A percentile compares a stretch with the other conserved stretches of the same genome.
Conservation (phyloP, 139 green algal genomes). For the Ettlia oleoabundans region DNA sequence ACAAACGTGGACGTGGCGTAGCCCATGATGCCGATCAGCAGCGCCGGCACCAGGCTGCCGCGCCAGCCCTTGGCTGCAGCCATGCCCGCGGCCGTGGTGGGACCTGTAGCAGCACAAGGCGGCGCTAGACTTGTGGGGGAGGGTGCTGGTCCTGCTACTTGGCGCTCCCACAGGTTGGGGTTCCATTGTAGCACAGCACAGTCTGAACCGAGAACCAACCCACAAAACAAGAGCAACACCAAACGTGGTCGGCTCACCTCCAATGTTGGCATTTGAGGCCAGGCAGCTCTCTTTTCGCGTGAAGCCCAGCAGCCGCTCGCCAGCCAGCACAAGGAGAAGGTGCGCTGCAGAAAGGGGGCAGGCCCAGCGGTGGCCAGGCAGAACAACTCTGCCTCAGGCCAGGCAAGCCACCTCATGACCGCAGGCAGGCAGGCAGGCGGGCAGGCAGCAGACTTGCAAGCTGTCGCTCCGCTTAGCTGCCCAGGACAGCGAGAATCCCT, state of each 20-base stretch:
- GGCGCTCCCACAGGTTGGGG: too few relatives aligned
- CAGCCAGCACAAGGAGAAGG: conserved; percentile 64
- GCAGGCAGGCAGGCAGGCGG: background rate
- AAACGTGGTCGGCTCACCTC: conserved; percentile 48
- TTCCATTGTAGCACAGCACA: too few relatives aligned
- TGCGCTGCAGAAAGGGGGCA: conserved; percentile 44
- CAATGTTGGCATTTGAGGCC: conserved; percentile 94
- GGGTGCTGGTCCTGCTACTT: too few relatives aligned
- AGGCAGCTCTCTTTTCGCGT: conserved; percentile 73
- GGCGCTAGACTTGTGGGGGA: too few relatives aligned
- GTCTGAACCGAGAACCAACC: too few relatives aligned
- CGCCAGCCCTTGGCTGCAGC: conserved; percentile 88
- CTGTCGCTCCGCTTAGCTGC: too few relatives aligned
- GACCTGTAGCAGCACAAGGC: conserved; percentile 56
- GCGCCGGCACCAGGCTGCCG: conserved; percentile 72
- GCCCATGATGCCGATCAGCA: conserved; percentile 88
- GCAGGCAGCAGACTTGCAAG: background rate
- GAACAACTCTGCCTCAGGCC: too few relatives aligned
- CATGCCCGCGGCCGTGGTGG: conserved; percentile 92
- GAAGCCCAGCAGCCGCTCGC: conserved; percentile 70
- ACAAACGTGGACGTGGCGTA: conserved; percentile 84
- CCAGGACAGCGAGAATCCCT: too few relatives aligned
- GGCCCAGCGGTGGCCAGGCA: background rate
- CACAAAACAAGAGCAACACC: too few relatives aligned
- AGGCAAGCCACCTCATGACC: too few relatives aligned